These are phyloP conservation scores for Saccharomycopsis hybrid DNA, from an alignment of 1,139 yeast species.

Conservation along the genomic window DNA sequence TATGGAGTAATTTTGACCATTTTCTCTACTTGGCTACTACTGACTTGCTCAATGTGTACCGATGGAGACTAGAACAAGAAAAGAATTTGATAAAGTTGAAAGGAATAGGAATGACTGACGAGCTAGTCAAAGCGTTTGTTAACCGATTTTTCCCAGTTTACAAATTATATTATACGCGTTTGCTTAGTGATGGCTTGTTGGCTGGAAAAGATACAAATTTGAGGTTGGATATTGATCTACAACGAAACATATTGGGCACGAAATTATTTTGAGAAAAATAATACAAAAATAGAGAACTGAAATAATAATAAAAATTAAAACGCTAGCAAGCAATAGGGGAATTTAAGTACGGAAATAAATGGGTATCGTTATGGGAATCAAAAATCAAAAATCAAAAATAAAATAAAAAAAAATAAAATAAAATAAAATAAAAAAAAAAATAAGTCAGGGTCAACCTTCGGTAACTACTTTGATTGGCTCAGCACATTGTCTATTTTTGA, in stretches of 20 bases:
- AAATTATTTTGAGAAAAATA: neutral
- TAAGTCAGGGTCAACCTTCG: neutral
- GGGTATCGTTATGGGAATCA: too few relatives aligned
- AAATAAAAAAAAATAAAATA: too few relatives aligned
- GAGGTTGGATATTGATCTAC: slow-evolving; percentile 29
- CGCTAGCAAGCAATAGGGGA: too few relatives aligned
- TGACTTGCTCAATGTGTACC: slow-evolving; percentile 55
- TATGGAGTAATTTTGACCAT: slow-evolving; percentile 56
- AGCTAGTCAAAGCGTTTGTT: slow-evolving; percentile 58
- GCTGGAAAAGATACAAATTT: slow-evolving; percentile 25
- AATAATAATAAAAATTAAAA: neutral
- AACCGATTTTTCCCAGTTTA: slow-evolving; percentile 86
- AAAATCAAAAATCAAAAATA: too few relatives aligned
- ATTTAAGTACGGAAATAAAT: too few relatives aligned
- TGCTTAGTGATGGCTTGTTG: slow-evolving; percentile 30
- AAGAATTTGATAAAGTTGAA: slow-evolving; percentile 45
- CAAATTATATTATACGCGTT: slow-evolving; percentile 51
- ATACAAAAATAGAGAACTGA: slow-evolving; percentile 4
- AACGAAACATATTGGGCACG: slow-evolving; percentile 10
- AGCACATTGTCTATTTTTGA: slow-evolving; percentile 9
- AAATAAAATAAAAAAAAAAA: too few relatives aligned
- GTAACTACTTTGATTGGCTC: slow-evolving; percentile 11
- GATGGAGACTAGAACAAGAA: slow-evolving; percentile 86
- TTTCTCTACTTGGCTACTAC: slow-evolving; percentile 61
- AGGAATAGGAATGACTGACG: slow-evolving; percentile 79